Percentiles rank a stretch among this genome's conserved stretches.
phyloP scores from a whole-genome alignment of 1,284 basidiomycete species.

The Boletus sp. region DNA sequence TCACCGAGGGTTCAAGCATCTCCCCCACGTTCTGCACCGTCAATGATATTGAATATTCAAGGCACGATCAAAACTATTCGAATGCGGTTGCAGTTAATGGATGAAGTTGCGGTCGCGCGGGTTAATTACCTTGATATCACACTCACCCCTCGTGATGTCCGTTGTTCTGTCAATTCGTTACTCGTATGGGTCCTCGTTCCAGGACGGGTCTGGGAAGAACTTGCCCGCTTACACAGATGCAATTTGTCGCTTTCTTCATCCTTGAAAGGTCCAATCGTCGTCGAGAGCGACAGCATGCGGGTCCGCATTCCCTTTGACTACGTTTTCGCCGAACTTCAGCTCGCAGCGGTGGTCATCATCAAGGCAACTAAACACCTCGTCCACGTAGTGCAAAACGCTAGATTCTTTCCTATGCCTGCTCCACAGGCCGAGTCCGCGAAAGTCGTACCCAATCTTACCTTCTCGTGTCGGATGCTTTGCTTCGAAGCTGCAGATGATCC shows the following conservation, averaged over 20 bases:
- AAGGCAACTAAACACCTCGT: conserved; percentile 73
- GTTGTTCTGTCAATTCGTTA: conserved; percentile 44
- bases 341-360: conserved; percentile 63
- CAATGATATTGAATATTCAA: conserved; percentile 35
- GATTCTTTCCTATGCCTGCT: conserved; percentile 50
- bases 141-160: conserved; percentile 21
- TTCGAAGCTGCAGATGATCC: conserved; percentile 90
- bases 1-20: conserved; percentile 34
- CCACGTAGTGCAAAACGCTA: conserved; percentile 49
- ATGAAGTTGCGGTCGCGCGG: conserved; percentile 51
- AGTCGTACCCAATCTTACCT: conserved; percentile 63
- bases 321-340: conserved; percentile 72
- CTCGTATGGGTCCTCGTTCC: conserved; percentile 51
- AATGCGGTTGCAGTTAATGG: conserved; percentile 50
- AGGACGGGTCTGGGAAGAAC: conserved; percentile 75
- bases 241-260: conserved; percentile 45
- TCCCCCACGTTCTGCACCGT: conserved; percentile 16
- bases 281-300: conserved; percentile 69
- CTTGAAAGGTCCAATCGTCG: conserved; percentile 42
- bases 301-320: conserved; percentile 84
- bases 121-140: conserved; percentile 47
- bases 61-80: conserved; percentile 49
- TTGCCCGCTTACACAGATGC: conserved; percentile 67
- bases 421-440: conserved; percentile 78
- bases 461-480: conserved; percentile 65